Evolutionary conservation across 495 filamentous ascomycete genomes (phyloP), one percentile per base, ranked within the genome.

Genomic region (Astrothelium subdiscretum): DNA sequence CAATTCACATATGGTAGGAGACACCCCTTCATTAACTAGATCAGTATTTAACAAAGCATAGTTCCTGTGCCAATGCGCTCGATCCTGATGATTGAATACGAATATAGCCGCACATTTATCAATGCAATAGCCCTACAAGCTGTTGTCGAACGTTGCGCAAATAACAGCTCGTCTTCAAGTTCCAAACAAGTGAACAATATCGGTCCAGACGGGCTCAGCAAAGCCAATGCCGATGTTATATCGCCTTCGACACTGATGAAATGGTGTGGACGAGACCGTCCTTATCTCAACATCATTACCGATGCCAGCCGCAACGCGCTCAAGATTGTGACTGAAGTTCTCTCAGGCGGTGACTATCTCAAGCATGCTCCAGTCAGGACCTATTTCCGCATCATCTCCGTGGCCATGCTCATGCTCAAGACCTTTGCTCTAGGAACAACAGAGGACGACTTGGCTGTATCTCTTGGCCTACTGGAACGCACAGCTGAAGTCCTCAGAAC

Each of bases 101-200:
- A 74, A 44, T 75, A 74, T 54, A 63, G 69, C 26, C 67, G 71
- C 20, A 71, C 96, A 57, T 97, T 97, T 70, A 80, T 96, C 75
- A 97, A 97, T 69, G 95, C 90, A 4, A 80, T 98, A 15, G 90
- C 90, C 2, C 76, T 98, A 13, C 94, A 98, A 76, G 95, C 94
- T 4, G 91, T 97, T 22, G 87, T 97, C 20, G 92, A 97, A 73
- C 83, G 92, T 38, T 96, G 90, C 78, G 92, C 90, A 4, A 87
- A 80, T 42, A 90, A 82, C 52, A 65, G 63, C 24, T 29, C 38
- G n/a, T 81, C 85, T 31, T 76, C 76, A 26, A 79, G 71, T 22
- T 78, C 80, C 60, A 79, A 77, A 32, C 65, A 62, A 27, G 20
- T 63, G 0, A 32, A 59, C 11, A 29, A 3, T 8, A 29, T 27